Conservation (phyloP, 2,329 filamentous ascomycete species). For the Pyricularia sp. region DNA sequence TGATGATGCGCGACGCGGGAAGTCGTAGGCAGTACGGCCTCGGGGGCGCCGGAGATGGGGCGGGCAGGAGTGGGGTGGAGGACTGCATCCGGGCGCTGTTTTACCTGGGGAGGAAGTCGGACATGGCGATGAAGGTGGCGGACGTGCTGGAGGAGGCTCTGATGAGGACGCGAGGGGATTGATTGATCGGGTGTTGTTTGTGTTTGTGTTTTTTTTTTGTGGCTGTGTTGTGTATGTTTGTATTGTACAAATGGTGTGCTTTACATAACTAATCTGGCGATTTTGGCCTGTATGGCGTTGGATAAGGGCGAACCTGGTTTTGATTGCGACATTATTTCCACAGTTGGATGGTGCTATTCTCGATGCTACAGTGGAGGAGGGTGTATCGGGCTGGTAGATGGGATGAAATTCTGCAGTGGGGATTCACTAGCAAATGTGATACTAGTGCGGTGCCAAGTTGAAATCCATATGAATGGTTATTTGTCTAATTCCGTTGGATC, state of each 20-base stretch:
- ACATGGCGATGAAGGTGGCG: conserved; percentile 30
- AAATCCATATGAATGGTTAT: neutral
- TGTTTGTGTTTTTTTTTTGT: too few species aligned
- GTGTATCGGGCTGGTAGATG: neutral
- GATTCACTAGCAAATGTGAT: neutral
- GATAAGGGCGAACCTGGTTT: neutral
- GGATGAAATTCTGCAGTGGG: neutral
- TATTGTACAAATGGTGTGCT: neutral
- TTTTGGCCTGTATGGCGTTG: neutral
- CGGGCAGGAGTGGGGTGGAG: conserved; percentile 25
- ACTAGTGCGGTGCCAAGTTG: neutral
- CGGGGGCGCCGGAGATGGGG: conserved; percentile 15
- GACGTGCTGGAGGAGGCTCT: conserved; percentile 38
- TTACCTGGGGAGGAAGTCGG: conserved; percentile 45
- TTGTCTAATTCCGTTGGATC: neutral
- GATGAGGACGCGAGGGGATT: neutral
- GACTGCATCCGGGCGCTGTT: conserved; percentile 43
- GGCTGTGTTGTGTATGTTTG: neutral
- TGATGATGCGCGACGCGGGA: conserved; percentile 26
- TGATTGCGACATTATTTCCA: neutral
- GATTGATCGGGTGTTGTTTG: neutral
- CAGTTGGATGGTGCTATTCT: neutral
- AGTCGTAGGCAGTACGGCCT: conserved; percentile 14
- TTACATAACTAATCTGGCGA: neutral
- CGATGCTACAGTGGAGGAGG: neutral